These are phyloP conservation scores for Echites panduratus DNA, from an alignment of 257 asterid species.

Conservation along the genomic window DNA sequence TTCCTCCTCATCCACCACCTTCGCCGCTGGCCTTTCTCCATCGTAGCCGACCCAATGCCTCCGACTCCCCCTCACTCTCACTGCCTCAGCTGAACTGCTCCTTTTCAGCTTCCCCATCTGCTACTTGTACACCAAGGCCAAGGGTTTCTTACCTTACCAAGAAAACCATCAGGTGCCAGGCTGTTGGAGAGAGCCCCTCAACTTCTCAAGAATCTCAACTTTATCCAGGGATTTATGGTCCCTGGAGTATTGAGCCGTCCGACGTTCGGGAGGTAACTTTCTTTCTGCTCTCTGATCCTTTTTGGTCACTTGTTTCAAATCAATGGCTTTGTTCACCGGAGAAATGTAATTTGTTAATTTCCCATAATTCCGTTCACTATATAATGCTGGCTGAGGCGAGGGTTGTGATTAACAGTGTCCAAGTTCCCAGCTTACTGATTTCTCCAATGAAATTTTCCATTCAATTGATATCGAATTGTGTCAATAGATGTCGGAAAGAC, in stretches of 20 bases:
- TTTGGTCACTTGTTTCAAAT: neutral
- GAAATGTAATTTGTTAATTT: no score
- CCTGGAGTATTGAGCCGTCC: constrained; percentile 70
- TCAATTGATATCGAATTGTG: neutral
- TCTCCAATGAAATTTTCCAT: neutral
- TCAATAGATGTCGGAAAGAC: neutral
- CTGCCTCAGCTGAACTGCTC: neutral
- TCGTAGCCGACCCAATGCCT: neutral
- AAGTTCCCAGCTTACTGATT: neutral
- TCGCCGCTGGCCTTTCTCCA: neutral
- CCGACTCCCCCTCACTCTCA: neutral
- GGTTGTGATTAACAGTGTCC: neutral
- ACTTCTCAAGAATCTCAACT: constrained; percentile 21
- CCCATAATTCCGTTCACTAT: neutral
- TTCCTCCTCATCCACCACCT: neutral
- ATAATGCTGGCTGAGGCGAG: neutral
- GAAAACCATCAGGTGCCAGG: constrained; percentile 25
- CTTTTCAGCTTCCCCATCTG: neutral
- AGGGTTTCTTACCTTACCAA: neutral
- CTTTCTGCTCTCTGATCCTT: neutral
- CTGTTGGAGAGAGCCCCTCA: constrained; percentile 29
- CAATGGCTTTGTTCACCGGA: neutral
- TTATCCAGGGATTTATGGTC: constrained; percentile 76
- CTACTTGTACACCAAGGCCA: neutral
- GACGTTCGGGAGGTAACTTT: constrained; percentile 68